phyloP scores from a whole-genome alignment of 1,139 yeast genomes.

The Lodderomyces metapsilosis region DNA sequence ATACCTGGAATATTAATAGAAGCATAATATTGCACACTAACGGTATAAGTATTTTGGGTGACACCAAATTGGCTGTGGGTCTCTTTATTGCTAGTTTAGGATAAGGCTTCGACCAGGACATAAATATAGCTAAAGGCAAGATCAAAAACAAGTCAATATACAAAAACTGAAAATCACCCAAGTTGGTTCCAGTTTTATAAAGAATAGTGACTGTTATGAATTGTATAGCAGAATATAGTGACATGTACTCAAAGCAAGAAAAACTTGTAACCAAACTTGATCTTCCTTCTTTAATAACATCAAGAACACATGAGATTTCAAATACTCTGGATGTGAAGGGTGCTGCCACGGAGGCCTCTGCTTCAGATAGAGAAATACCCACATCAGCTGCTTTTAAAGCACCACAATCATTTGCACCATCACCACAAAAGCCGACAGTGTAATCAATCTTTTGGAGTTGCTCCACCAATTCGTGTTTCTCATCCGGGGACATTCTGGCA shows the following conservation, averaged over 20 bases:
- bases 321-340: slow-evolving; percentile 91
- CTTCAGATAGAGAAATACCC: slow-evolving; percentile 92
- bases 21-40: slow-evolving; percentile 69
- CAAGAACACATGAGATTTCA: slow-evolving; percentile 89
- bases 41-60: slow-evolving; percentile 83
- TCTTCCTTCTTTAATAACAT: slow-evolving; percentile 90
- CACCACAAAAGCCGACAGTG: slow-evolving; percentile 97
- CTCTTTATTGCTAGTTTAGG: slow-evolving; percentile 61
- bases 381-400: slow-evolving; percentile 97
- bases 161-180: slow-evolving; percentile 96
- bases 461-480: slow-evolving; percentile 91
- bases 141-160: slow-evolving; percentile 90
- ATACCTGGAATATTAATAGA: slow-evolving; percentile 61
- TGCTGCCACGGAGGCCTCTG: slow-evolving; percentile 98
- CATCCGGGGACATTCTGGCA: slow-evolving; percentile 99
- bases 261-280: slow-evolving; percentile 93
- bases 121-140: slow-evolving; percentile 89
- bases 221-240: slow-evolving; percentile 93
- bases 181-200: slow-evolving; percentile 84
- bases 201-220: slow-evolving; percentile 82
- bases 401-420: slow-evolving; percentile 97
- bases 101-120: slow-evolving; percentile 95
- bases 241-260: slow-evolving; percentile 97
- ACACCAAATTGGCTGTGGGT: slow-evolving; percentile 91
- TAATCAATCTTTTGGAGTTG: slow-evolving; percentile 81